phyloP scores from a whole-genome alignment of 2,329 filamentous ascomycete species.

The Paradendryphiella salina region DNA sequence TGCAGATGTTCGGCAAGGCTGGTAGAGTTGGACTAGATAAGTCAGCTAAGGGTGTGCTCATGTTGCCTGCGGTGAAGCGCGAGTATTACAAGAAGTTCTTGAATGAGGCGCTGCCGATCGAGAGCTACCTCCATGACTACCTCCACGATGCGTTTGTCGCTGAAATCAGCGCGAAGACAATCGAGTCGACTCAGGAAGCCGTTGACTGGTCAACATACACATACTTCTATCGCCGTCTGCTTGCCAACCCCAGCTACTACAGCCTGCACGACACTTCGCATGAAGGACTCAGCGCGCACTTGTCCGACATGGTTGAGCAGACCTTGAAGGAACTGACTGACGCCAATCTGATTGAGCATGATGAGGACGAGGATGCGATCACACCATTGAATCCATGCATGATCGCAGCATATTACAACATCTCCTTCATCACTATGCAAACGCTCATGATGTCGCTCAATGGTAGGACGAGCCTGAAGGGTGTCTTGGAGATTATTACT shows the following conservation, averaged over 20 bases:
- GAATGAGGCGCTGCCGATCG: slow-evolving; percentile 91
- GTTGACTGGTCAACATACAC: slow-evolving; percentile 99
- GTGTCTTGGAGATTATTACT: slow-evolving; percentile 93
- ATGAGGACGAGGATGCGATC: slow-evolving; percentile 84
- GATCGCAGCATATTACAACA: slow-evolving; percentile 99
- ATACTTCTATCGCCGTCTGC: slow-evolving; percentile 92
- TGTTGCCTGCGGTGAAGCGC: slow-evolving; percentile 91
- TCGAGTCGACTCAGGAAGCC: slow-evolving; percentile 92
- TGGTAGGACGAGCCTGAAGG: slow-evolving; percentile 90
- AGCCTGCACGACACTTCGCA: slow-evolving; percentile 85
- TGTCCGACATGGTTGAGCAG: slow-evolving; percentile 92
- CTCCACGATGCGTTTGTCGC: slow-evolving; percentile 96
- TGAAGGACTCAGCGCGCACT: slow-evolving; percentile 88
- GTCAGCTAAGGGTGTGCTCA: slow-evolving; percentile 85
- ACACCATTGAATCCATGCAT: slow-evolving; percentile 92
- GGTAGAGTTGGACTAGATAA: slow-evolving; percentile 78
- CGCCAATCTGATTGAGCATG: slow-evolving; percentile 92
- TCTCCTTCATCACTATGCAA: slow-evolving; percentile 99
- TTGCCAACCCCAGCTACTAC: slow-evolving; percentile 97
- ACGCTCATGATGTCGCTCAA: slow-evolving; percentile 92
- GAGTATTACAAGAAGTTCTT: slow-evolving; percentile 99
- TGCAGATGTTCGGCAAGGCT: slow-evolving; percentile 98
- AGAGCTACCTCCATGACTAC: slow-evolving; percentile 89
- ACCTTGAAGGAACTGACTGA: slow-evolving; percentile 89
- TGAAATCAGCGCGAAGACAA: slow-evolving; percentile 94